A percentile compares a stretch with the other conserved stretches of the same genome.
Conservation (phyloP, 2,329 filamentous ascomycete species). For the Chrysosporium keratinophilum region DNA sequence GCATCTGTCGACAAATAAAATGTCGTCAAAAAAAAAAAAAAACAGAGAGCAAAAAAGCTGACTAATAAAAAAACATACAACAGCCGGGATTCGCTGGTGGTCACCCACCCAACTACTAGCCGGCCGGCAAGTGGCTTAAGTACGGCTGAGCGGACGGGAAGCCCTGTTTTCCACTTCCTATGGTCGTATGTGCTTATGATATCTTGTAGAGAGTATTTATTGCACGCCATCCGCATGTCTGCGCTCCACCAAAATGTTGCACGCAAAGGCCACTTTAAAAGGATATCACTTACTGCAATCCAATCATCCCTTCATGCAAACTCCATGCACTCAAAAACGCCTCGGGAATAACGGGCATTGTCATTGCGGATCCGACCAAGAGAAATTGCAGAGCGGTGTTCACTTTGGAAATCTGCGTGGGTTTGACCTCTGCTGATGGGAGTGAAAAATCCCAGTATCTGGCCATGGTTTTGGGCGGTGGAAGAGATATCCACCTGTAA, state of each 20-base stretch:
- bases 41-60: constrained; percentile 11
- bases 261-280: not conserved
- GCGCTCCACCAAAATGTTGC: not conserved
- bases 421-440: constrained; percentile 42
- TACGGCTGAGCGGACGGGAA: constrained; percentile 42
- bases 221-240: not conserved
- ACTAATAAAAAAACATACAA: constrained; percentile 33
- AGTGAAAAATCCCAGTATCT: constrained; percentile 97
- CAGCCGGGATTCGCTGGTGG: constrained; percentile 40
- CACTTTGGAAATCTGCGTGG: constrained; percentile 45
- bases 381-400: constrained; percentile 89
- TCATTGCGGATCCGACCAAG: constrained; percentile 74
- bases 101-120: constrained; percentile 42
- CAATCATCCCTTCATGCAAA: constrained; percentile 51
- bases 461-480: constrained; percentile 80
- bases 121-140: constrained; percentile 40
- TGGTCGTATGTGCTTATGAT: constrained; percentile 33
- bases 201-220: constrained; percentile 14
- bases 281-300: constrained; percentile 34
- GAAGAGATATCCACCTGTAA: constrained; percentile 89
- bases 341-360: constrained; percentile 60
- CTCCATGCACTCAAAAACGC: constrained; percentile 45
- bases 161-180: constrained; percentile 40
- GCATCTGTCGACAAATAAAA: constrained; percentile 1
- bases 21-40: constrained; percentile 8